Evolutionary conservation across 331 rosid species (phyloP), one percentile per base, ranked within the genome.

Genomic region (Phaseolus coccineus): DNA sequence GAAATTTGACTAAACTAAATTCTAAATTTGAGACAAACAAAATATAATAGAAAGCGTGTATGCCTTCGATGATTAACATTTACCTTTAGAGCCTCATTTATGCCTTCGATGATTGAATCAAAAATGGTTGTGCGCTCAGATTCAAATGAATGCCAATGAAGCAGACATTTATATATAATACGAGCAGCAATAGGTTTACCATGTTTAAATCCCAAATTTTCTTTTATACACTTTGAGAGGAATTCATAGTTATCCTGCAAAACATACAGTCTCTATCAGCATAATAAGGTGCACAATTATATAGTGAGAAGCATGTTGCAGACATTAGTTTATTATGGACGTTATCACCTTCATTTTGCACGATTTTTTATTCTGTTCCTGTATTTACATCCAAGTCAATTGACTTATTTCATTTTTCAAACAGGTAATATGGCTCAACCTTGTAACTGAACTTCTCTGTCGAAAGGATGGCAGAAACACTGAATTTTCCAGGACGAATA

Each of bases 131-230:
- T 96, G 73, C 99, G 89, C 79, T 96, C 99, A 55, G 94, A 93
- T 87, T 96, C 99, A 51, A 96, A 96, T 76, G 97, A 93, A 87
- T 87, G 99, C 99, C 99, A 96, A 62, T 96, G 94, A 89, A 91
- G 97, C 87, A 96, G 98, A 77, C 98, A 91, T 77, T 81, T 89
- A 91, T 91, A 93, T 80, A 93, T 91, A 84, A 93, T 87, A 79
- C 93, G 87, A 58, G 98, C 98, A 4, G 96, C 97, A 78, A 89
- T 76, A 67, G 99, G 98, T 87, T 91, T 93, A 35, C 91, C 87
- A 77, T 87, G 93, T 85, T 89, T 91, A 82, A 96, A 96, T 73
- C 97, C 98, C 85, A 93, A 74, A 77, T 91, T 89, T 81, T 93
- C 97, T 84, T 91, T 96, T 79, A 96, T 85, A 77, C 97, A 96